Percentiles rank a stretch among this genome's conserved stretches.
These are phyloP conservation scores for Xylariaceae sp. DNA, from an alignment of 2,329 filamentous ascomycete genomes.

Conservation along the genomic window DNA sequence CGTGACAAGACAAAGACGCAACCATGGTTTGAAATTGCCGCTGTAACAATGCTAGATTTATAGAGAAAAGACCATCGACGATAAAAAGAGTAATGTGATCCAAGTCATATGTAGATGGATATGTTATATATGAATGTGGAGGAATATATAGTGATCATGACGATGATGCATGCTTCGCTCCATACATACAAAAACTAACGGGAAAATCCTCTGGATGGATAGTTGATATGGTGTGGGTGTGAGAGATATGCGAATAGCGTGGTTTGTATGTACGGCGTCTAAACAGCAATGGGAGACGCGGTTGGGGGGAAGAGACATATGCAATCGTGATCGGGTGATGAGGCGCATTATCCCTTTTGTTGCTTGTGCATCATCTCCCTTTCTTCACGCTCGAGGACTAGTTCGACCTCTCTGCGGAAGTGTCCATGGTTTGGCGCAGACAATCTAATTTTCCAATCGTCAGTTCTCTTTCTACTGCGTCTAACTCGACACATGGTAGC, in stretches of 20 bases:
- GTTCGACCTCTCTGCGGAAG: slow-evolving; percentile 62
- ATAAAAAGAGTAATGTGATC: too few relatives aligned
- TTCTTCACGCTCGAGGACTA: slow-evolving; percentile 2
- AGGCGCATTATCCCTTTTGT: background rate
- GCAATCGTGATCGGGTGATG: background rate
- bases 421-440: slow-evolving; percentile 74
- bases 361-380: background rate
- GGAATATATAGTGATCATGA: too few relatives aligned
- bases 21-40: too few relatives aligned
- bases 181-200: too few relatives aligned
- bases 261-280: background rate
- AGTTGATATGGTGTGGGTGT: background rate
- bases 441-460: slow-evolving; percentile 54
- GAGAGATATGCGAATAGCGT: background rate
- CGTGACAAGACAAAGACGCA: too few relatives aligned
- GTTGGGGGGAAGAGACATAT: background rate
- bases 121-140: too few relatives aligned
- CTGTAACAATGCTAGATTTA: too few relatives aligned
- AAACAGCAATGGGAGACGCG: background rate
- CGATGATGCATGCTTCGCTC: too few relatives aligned
- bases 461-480: background rate
- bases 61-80: too few relatives aligned
- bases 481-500: background rate
- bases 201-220: background rate
- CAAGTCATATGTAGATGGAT: too few relatives aligned